phyloP scores from a whole-genome alignment of 164 flowering plant species.

The Macadamia integrifolia region DNA sequence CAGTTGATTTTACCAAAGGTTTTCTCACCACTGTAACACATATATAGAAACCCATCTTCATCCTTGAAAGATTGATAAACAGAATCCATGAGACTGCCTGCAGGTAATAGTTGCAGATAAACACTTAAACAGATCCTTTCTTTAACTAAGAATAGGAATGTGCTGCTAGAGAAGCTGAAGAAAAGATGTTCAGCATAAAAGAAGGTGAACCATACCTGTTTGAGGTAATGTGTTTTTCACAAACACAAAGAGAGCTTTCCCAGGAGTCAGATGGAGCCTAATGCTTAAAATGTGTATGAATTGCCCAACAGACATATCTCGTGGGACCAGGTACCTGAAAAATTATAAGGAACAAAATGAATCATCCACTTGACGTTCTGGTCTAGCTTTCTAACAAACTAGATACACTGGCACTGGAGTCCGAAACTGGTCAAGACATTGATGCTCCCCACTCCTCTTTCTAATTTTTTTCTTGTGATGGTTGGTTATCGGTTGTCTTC shows the following conservation, averaged over 20 bases:
- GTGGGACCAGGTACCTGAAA: conserved; percentile 78
- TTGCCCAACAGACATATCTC: conserved; percentile 94
- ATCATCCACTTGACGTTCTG: not conserved
- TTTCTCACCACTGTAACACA: conserved; percentile 91
- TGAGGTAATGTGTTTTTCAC: conserved; percentile 87
- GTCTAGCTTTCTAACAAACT: not conserved
- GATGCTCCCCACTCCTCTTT: too few relatives aligned
- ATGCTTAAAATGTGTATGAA: conserved; percentile 78
- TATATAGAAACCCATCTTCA: conserved; percentile 79
- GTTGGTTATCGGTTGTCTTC: too few relatives aligned
- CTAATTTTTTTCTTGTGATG: too few relatives aligned
- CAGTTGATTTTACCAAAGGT: conserved; percentile 51
- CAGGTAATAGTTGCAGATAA: conserved; percentile 6
- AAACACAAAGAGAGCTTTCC: conserved; percentile 92
- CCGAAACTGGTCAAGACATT: too few relatives aligned
- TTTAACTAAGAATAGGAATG: not conserved
- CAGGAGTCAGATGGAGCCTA: conserved; percentile 75
- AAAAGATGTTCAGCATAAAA: not conserved
- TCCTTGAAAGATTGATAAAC: conserved; percentile 70
- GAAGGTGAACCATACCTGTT: conserved; percentile 45
- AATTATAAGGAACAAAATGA: not conserved
- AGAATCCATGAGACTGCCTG: conserved; percentile 65
- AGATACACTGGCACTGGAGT: too few relatives aligned
- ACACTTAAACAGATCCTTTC: not conserved
- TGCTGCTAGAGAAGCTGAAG: not conserved